Evolutionary conservation across 2,329 filamentous ascomycete species (phyloP), one percentile per base, ranked within the genome.

Genomic region (Taxawa tesnikishii): DNA sequence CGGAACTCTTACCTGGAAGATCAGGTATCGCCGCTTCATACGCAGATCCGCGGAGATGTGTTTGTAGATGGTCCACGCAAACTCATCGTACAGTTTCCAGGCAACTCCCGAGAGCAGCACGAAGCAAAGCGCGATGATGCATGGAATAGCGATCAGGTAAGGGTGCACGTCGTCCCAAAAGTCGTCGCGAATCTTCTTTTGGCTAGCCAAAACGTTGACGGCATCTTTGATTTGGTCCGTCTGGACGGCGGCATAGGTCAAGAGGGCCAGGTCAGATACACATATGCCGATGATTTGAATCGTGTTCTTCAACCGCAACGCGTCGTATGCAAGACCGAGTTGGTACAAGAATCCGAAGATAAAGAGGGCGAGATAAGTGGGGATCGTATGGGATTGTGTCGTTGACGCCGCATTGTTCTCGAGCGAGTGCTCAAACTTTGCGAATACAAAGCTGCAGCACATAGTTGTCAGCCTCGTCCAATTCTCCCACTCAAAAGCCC

Each of bases 41-140:
- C 85, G 77, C 53, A 94, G 73, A 63, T 98, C 90, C 31, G 90
- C 90, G 51, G 87, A 93, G 53, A 98, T 98, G 58, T 93, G 87
- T 67, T 98, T 98, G 60, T 98, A 85, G 50, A 98, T 98, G 36
- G 90, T 90, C 90, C 90, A 98, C 8, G 90, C 88, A 58, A 98
- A 98, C 56, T 94, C 88, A 51, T 94, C 85, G 54, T 98, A 96
- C 18, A 98, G 70, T 62, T 94, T 94, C 82, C 85, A 96, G 2
- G 88, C 77, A 31, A 87, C 65, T 40, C 84, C 79, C 10, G 67
- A 68, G 67, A 96, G 77, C 32, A 75, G 50, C 5, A 87, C 42
- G 3, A 82, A 88, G 17, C 73, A 73, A 17, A 92, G 58, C 1
- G 74, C 84, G 43, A 96, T 80, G 36, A 98, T 73, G 46, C 73